A percentile compares a stretch with the other conserved stretches of the same genome.
phyloP scores from a whole-genome alignment of 257 asterid species.

The Jacaranda copaia region DNA sequence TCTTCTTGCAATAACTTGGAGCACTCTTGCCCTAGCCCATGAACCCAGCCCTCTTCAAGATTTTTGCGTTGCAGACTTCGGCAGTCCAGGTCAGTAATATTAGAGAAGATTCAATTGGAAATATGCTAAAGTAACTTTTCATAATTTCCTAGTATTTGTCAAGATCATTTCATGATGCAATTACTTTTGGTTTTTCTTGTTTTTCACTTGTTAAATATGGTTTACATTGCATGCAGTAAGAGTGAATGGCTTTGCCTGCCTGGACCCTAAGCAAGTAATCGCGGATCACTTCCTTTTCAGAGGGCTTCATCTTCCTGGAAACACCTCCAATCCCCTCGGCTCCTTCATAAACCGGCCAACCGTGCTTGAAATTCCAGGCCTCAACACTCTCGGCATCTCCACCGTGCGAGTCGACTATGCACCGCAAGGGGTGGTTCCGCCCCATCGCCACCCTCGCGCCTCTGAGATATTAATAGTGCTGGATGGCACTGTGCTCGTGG shows the following conservation, averaged over 20 bases:
- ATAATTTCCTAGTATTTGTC: neutral
- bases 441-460: conserved; percentile 59
- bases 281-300: conserved; percentile 53
- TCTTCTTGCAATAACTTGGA: conserved; percentile 33
- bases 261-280: conserved; percentile 49
- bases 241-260: conserved; percentile 56
- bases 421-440: conserved; percentile 52
- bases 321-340: conserved; percentile 60
- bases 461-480: conserved; percentile 52
- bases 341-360: conserved; percentile 50
- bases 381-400: conserved; percentile 62
- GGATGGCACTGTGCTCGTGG: conserved; percentile 50
- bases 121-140: no score
- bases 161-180: neutral
- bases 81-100: conserved; percentile 41
- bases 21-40: conserved; percentile 38
- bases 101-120: no score
- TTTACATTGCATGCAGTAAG: conserved; percentile 36
- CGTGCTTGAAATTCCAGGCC: conserved; percentile 57
- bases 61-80: conserved; percentile 59
- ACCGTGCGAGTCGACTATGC: conserved; percentile 59
- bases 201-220: neutral
- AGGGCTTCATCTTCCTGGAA: conserved; percentile 51
- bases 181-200: neutral
- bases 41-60: conserved; percentile 63